Evolutionary conservation across 371 early-diverging fungal genomes (phyloP), one percentile per base, ranked within the genome.

Genomic region (Mortierella sp.): DNA sequence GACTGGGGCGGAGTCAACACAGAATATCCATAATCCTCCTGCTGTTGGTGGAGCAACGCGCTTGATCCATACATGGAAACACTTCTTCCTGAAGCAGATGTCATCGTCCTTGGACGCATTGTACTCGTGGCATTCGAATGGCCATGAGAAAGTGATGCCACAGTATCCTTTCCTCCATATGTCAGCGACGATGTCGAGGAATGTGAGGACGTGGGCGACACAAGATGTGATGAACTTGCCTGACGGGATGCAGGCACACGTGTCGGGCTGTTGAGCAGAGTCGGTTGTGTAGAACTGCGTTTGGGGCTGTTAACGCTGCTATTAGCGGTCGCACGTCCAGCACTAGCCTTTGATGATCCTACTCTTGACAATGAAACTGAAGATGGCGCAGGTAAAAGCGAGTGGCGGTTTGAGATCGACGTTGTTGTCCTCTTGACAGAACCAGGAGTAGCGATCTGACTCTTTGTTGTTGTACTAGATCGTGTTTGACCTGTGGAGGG

Each of bases 1-100:
- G 66, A 67, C 46, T 61, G 67, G 1, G 73, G 73, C 37, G 73
- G 66, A 0, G 67, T 66, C 49, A 72, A 37, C 21, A 62, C 58
- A 2, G 67, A 44, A 47, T 72, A 61, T 1, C 51, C 43, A 14
- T 72, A 41, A 2, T 54, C 50, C 3, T 50, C 28, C 2, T 56
- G 41, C 1, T 47, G 56, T 2, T 61, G 52, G 6, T 58, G 17
- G 26, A 47, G 30, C 7, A 43, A 51, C 28, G 50, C 34, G 39
- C 39, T 43, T 0, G 65, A 54, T 42, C 56, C 66, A 46, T 61
- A 61, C 72, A 61, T 60, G 5, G 66, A 72, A 28, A 64, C 27
- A 12, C 56, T 52, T 19, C 66, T 37, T 17, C 56, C 57, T n/a
- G 27, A 14, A 11, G 30, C 52, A 11, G 42, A 28, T 26, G 39